Evolutionary conservation across 2,329 filamentous ascomycete species (phyloP).

Genomic region (Cadophora gregata): DNA sequence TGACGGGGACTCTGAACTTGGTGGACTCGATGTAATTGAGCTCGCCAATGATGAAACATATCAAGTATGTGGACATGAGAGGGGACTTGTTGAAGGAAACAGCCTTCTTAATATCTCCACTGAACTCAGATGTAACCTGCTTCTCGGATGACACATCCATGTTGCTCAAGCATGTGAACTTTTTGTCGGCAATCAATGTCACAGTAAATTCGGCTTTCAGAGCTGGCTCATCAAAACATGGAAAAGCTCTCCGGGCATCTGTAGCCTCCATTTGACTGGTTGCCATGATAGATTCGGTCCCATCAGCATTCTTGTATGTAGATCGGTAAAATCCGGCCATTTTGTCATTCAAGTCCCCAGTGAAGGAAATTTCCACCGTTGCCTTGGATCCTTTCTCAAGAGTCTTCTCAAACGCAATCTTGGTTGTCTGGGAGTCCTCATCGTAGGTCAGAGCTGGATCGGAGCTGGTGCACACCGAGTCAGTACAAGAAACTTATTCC

Average conservation of each 20-base stretch:
- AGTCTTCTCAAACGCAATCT: conserved; percentile 75
- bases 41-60: conserved; percentile 93
- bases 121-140: conserved; percentile 69
- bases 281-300: conserved; percentile 80
- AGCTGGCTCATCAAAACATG: conserved; percentile 94
- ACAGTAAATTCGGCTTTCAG: conserved; percentile 93
- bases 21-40: conserved; percentile 94
- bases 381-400: conserved; percentile 79
- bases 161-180: conserved; percentile 91
- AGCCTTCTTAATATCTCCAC: conserved; percentile 73
- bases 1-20: conserved; percentile 86
- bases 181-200: conserved; percentile 87
- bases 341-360: conserved; percentile 84
- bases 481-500: neutral
- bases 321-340: conserved; percentile 98
- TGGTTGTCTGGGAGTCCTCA: conserved; percentile 81
- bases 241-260: conserved; percentile 89
- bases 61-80: conserved; percentile 93
- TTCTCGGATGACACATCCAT: conserved; percentile 90
- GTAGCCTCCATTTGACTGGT: conserved; percentile 97
- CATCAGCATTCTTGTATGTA: conserved; percentile 84
- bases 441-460: conserved; percentile 74
- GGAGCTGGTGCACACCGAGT: conserved; percentile 55
- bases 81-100: conserved; percentile 93
- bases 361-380: conserved; percentile 78